Conservation (phyloP, 192 early-diverging fungal species). For the Gaertneriomyces semiglobifer region DNA sequence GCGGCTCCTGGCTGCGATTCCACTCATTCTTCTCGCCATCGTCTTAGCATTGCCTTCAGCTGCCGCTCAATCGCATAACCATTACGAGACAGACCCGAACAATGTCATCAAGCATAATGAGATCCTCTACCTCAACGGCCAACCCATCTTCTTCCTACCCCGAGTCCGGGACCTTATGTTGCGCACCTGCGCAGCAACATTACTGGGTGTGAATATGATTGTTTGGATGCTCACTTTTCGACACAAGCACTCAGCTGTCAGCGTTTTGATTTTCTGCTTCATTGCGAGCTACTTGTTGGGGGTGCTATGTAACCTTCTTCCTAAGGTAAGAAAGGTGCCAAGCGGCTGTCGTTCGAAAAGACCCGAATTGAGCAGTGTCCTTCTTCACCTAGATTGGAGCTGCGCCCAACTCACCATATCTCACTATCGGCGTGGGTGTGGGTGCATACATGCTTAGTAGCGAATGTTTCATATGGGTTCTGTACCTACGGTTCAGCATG, state of each 20-base stretch:
- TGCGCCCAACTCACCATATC: not conserved
- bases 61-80: no score
- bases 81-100: not conserved
- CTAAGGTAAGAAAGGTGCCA: not conserved
- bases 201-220: not conserved
- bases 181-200: constrained; percentile 7
- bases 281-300: constrained; percentile 4
- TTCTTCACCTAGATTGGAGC: not conserved
- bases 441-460: constrained; percentile 11
- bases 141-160: constrained; percentile 2
- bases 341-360: not conserved
- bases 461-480: constrained; percentile 22
- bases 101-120: constrained; percentile 13
- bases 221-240: constrained; percentile 8
- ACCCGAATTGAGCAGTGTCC: not conserved
- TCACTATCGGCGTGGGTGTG: constrained; percentile 18
- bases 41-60: no score
- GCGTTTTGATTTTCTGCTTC: constrained; percentile 1
- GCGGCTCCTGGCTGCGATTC: no score
- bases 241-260: constrained; percentile 17
- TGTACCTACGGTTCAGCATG: constrained; percentile 23
- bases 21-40: no score
- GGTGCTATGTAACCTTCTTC: constrained; percentile 9
- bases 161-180: constrained; percentile 14
- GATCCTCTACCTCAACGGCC: constrained; percentile 7